Percentiles rank a stretch among this genome's conserved stretches.
Conservation (phyloP, 208 protist species). For the Trypanosoma rangeli region DNA sequence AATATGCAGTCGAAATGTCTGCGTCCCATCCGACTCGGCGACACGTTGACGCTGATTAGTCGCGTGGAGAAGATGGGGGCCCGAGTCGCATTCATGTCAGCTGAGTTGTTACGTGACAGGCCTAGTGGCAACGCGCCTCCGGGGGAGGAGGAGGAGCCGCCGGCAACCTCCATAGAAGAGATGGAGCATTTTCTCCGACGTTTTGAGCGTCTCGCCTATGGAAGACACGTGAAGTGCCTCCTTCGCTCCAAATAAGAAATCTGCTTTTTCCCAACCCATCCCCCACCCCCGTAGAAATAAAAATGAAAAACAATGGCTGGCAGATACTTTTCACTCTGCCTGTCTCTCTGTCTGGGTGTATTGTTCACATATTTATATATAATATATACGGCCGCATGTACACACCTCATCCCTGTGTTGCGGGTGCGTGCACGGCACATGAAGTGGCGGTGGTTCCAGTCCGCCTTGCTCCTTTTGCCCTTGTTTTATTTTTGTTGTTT, state of each 20-base stretch:
- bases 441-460: too few species aligned
- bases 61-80: constrained; percentile 73
- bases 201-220: constrained; percentile 44
- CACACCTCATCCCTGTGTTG: too few species aligned
- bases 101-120: constrained; percentile 28
- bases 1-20: constrained; percentile 47
- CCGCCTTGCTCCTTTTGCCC: background rate
- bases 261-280: too few species aligned
- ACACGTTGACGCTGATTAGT: constrained; percentile 53
- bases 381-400: too few species aligned
- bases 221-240: constrained; percentile 70
- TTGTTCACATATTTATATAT: too few species aligned
- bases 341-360: too few species aligned
- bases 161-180: constrained; percentile 30
- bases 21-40: constrained; percentile 40
- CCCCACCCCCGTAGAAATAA: too few species aligned
- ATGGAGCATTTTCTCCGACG: constrained; percentile 36
- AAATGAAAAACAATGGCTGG: too few species aligned
- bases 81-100: constrained; percentile 65
- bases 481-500: background rate
- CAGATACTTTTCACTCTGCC: too few species aligned
- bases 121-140: constrained; percentile 8
- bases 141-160: constrained; percentile 13
- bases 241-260: constrained; percentile 17
- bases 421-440: too few species aligned